Evolutionary conservation across 2,329 filamentous ascomycete species (phyloP).

Genomic region (Aspergillus intermedius): DNA sequence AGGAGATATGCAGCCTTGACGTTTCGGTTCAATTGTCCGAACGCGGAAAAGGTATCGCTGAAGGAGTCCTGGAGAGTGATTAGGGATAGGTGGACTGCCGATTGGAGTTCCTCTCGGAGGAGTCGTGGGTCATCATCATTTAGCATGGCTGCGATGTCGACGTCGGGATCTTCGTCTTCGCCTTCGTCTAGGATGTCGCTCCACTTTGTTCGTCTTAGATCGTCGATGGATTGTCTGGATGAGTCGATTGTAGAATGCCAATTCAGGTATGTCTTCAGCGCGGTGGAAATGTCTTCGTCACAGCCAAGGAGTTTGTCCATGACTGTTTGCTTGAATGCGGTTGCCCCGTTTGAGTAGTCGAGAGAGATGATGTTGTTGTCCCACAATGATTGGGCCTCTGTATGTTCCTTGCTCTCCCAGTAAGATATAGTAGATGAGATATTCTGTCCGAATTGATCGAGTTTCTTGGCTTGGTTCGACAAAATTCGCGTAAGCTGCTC

Average conservation of each 20-base stretch:
- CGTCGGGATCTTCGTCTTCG: slow-evolving; percentile 32
- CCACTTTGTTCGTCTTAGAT: slow-evolving; percentile 30
- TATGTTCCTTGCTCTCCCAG: slow-evolving; percentile 53
- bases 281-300: slow-evolving; percentile 58
- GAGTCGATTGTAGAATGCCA: slow-evolving; percentile 70
- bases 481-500: slow-evolving; percentile 59
- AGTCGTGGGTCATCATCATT: slow-evolving; percentile 65
- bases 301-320: slow-evolving; percentile 65
- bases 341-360: slow-evolving; percentile 60
- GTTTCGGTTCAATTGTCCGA: slow-evolving; percentile 43
- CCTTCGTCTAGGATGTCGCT: slow-evolving; percentile 34
- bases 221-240: slow-evolving; percentile 25
- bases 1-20: slow-evolving; percentile 57
- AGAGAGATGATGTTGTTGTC: slow-evolving; percentile 56
- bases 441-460: slow-evolving; percentile 60
- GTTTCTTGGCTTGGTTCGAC: slow-evolving; percentile 55
- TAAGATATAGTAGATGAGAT: slow-evolving; percentile 55
- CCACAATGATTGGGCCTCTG: slow-evolving; percentile 59
- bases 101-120: slow-evolving; percentile 55
- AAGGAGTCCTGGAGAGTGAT: slow-evolving; percentile 43
- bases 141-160: slow-evolving; percentile 42
- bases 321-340: slow-evolving; percentile 62
- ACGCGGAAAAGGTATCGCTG: slow-evolving; percentile 42
- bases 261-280: slow-evolving; percentile 58
- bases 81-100: slow-evolving; percentile 53